Evolutionary conservation across 2,329 filamentous ascomycete species (phyloP), one percentile per base, ranked within the genome.

Genomic region (Tolypocladium cylindrosporum): DNA sequence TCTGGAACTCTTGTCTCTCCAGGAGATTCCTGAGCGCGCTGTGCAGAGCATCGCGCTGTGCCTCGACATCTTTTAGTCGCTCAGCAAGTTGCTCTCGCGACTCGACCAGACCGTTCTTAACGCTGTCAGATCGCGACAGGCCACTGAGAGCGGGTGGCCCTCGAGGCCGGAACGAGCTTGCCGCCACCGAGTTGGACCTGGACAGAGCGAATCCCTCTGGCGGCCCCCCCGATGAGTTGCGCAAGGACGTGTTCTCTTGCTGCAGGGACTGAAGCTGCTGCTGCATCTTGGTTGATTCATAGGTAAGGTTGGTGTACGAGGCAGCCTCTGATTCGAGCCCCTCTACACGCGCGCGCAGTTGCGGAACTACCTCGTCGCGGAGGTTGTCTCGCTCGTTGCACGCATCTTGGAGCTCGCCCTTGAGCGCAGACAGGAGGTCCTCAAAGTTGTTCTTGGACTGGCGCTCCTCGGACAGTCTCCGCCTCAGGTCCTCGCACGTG

Each of bases 401-500:
- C 56, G 91, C 84, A 63, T 85, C 88, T 66, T 92, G 84, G 16
- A 97, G 79, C 69, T 99, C 91, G 31, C 85, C 83, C 65, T 89
- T 88, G 64, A 97, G 85, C 6, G 90, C 93, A 8, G 86, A 85
- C 51, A 97, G 79, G 50, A 99, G 80, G 70, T 97, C 92, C 73
- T 97, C 91, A 66, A 97, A 95, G 70, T 95, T 97, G 68, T 90
- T 87, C 71, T 96, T 97, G 65, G 89, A 85, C 70, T 90, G 84
- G 58, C 89, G 84, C 74, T 99, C 94, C 68, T 97, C 91, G 1
- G 83, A 79, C 51, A 99, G 79, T 64, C 90, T 88, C 65, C 92
- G 85, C 62, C 88, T 86, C 54, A 93, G 82, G 67, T 95, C 91
- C 64, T 96, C 91, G 62, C 96, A 85, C 0, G 85, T 85, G 56